Base-by-base conservation (phyloP, 208 protist genomes). In the Balamuthia mandrillaris region DNA sequence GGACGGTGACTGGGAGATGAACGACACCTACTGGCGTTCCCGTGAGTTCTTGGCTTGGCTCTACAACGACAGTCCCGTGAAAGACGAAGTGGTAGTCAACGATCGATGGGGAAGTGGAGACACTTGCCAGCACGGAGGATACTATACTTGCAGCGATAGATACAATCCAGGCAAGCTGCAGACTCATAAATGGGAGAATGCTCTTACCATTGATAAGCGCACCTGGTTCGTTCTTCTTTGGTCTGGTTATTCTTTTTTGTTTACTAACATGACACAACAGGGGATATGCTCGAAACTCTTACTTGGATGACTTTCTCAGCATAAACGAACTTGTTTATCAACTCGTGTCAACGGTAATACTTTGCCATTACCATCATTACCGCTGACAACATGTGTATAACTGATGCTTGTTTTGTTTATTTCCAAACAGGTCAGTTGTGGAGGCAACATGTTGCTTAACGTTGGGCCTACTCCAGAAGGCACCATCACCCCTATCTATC, bases 401-500 rank as follows among this genome's bases (percentile, higher is more conserved):
- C n/a, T n/a, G n/a, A n/a, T n/a, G n/a, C n/a, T n/a, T n/a, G n/a
- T n/a, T n/a, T n/a, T n/a, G n/a, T n/a, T n/a, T n/a, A n/a, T n/a
- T n/a, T n/a, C n/a, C n/a, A n/a, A n/a, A n/a, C n/a, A n/a, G n/a
- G n/a, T n/a, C n/a, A n/a, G n/a, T 29, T 84, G 72, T 27, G 54
- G 54, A 27, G 88, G 88, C 2, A 91, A 91, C 37, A 51, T 85
- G 4, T 39, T 91, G 4, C 58, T 91, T 9, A 86, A 91, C 85
- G 66, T 91, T 0, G 88, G 86, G 12, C 88, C 88, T 18, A 86
- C 72, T 16, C 52, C 35, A 49, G 85, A 90, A 27, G 88, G 88
- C n/a, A 33, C 39, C 18, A 90, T 90, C 3, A 78, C 81, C 21
- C 45, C 74, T 2, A 51, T 77, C 21, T 83, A 77, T 33, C 42